phyloP scores from a whole-genome alignment of 2,329 filamentous ascomycete genomes.

The Thielaviopsis populi region DNA sequence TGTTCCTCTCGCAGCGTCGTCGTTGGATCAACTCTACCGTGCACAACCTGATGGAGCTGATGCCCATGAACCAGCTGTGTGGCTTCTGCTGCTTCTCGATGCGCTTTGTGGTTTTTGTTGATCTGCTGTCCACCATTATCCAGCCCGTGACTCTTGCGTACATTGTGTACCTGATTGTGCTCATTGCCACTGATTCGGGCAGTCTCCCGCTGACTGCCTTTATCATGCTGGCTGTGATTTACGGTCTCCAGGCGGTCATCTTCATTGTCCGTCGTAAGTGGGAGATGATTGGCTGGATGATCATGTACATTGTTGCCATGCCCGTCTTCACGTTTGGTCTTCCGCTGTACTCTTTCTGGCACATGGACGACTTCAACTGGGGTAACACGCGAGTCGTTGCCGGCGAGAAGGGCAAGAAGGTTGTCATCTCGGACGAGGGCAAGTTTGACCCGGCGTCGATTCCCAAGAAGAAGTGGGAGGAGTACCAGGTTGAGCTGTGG shows the following conservation, averaged over 20 bases:
- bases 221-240: conserved; percentile 83
- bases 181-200: conserved; percentile 44
- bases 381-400: conserved; percentile 96
- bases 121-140: conserved; percentile 79
- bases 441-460: conserved; percentile 91
- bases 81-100: conserved; percentile 99
- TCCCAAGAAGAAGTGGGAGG: conserved; percentile 97
- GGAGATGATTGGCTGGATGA: conserved; percentile 99
- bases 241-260: conserved; percentile 91
- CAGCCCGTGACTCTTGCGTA: conserved; percentile 86
- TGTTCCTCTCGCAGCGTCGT: conserved; percentile 95
- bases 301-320: conserved; percentile 82
- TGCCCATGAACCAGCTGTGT: conserved; percentile 83
- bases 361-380: conserved; percentile 99
- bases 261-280: conserved; percentile 94
- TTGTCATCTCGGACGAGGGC: conserved; percentile 90
- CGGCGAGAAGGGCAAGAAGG: conserved; percentile 80
- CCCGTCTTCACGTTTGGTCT: conserved; percentile 84
- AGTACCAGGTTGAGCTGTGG: conserved; percentile 97
- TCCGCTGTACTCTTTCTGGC: conserved; percentile 92
- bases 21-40: conserved; percentile 99
- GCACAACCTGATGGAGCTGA: conserved; percentile 91
- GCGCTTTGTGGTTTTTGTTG: conserved; percentile 93
- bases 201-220: conserved; percentile 74
- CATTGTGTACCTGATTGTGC: conserved; percentile 74